Evolutionary conservation across 31 red algal species (phyloP), one percentile per base, ranked within the genome.

Genomic region (Odonthalia washingtoniensis): DNA sequence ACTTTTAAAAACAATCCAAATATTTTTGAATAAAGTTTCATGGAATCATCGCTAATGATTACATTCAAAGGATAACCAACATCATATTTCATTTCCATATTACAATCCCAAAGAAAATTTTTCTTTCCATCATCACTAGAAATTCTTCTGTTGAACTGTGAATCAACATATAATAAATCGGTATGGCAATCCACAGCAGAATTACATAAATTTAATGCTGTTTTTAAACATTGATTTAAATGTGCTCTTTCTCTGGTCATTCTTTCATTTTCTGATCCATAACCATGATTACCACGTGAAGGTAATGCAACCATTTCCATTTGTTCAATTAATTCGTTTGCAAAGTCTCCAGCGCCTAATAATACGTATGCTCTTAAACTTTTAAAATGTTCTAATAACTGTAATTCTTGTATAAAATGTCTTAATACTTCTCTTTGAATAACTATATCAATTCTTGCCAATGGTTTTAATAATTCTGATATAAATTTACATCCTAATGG

Each of bases 281-380:
- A 90, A 31, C 53, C 72, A 24, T 92, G 81, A 45, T 85, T 77
- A 49, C 43, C 89, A 60, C 85, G 74, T 1, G 82, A 83, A 2
- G 69, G 57, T 72, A 52, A 39, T 34, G 81, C 83, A 31, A 81
- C 89, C 1, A 52, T 43, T 27, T 92, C 72, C 41, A 92, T 84
- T 66, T 86, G 89, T 61, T 83, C 89, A 0, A 92, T 81, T 33
- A 92, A 63, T 2, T 75, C 78, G 52, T 78, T 80, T 76, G 89
- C 89, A 84, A 92, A 92, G 63, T 92, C 89, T 17, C 89, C 89
- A 66, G 89, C 89, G 38, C 89, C 89, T 30, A 92, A 81, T 27
- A 92, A 70, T 21, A 86, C 74, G 44, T 92, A 74, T 33, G 80
- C 38, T 32, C 89, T 74, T 35, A 92, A 43, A 33, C 79, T 85